A percentile compares a stretch with the other conserved stretches of the same genome.
Evolutionary conservation across 345 rosid species (phyloP).

Genomic region (Stellera chamaejasme): DNA sequence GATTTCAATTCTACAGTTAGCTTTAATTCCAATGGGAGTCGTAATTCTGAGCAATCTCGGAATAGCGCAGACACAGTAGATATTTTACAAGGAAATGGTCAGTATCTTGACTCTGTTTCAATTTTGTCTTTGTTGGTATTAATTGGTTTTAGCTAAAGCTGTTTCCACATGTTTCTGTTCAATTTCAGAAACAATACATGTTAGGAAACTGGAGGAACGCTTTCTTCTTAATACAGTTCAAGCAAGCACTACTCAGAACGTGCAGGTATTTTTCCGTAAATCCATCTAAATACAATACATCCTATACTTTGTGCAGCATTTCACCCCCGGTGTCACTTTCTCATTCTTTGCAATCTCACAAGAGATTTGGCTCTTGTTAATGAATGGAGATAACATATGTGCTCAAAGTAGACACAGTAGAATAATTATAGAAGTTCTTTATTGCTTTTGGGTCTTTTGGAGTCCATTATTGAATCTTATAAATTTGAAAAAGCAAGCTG

Average conservation of each 20-base stretch:
- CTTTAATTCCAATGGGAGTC: constrained; percentile 19
- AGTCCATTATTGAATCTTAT: too few species aligned
- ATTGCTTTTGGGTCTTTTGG: too few species aligned
- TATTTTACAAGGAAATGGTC: constrained; percentile 34
- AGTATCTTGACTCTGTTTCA: constrained; percentile 7
- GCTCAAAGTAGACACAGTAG: background rate
- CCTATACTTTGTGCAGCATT: background rate
- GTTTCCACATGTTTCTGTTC: constrained; percentile 6
- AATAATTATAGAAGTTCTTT: background rate
- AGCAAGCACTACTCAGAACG: constrained; percentile 35
- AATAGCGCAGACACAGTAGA: constrained; percentile 19
- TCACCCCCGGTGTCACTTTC: background rate
- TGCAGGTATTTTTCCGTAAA: constrained; percentile 12
- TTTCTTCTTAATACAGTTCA: constrained; percentile 19
- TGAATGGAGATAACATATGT: background rate
- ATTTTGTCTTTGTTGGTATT: background rate
- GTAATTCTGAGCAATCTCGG: constrained; percentile 17
- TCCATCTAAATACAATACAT: background rate
- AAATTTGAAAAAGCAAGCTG: too few species aligned
- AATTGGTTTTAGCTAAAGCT: constrained; percentile 4
- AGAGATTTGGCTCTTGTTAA: too few species aligned
- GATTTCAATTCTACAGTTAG: constrained; percentile 32
- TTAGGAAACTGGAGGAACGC: constrained; percentile 20
- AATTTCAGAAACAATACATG: constrained; percentile 38
- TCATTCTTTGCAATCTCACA: background rate